A percentile compares a stretch with the other conserved stretches of the same genome.
Evolutionary conservation across 2,329 filamentous ascomycete genomes (phyloP).

Genomic region (Trichoderma breve): DNA sequence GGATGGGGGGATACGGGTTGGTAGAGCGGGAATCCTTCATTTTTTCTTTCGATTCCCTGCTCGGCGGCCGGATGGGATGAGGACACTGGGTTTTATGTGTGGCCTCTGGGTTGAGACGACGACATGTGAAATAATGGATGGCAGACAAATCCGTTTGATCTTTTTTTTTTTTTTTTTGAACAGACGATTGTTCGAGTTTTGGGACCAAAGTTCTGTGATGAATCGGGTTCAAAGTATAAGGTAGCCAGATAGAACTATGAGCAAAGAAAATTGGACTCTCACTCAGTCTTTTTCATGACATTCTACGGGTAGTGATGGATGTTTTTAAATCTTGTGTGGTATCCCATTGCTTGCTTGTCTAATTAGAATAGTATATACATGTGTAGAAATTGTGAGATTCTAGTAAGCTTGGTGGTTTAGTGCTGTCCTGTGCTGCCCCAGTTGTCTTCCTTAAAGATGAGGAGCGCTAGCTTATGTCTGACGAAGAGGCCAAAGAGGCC

Average conservation of each 20-base stretch:
- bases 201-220: not conserved
- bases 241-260: constrained; percentile 1
- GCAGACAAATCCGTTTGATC: constrained; percentile 3
- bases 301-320: not conserved
- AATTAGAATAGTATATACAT: not conserved
- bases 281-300: not conserved
- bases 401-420: not conserved
- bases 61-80: not conserved
- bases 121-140: constrained; percentile 21
- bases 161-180: constrained; percentile 5
- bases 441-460: constrained; percentile 92
- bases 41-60: not conserved
- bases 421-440: constrained; percentile 44
- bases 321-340: not conserved
- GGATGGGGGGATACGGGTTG: not conserved
- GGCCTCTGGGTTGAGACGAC: constrained; percentile 17
- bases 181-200: not conserved
- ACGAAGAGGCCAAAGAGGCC: constrained; percentile 83
- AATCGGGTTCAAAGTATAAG: not conserved
- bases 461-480: constrained; percentile 78
- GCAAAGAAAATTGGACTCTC: not conserved
- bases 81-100: not conserved
- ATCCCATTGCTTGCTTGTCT: not conserved
- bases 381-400: not conserved
- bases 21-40: not conserved